A percentile compares a stretch with the other conserved stretches of the same genome.
phyloP scores from a whole-genome alignment of 2,329 filamentous ascomycete genomes.

The Botryotinia calthae region DNA sequence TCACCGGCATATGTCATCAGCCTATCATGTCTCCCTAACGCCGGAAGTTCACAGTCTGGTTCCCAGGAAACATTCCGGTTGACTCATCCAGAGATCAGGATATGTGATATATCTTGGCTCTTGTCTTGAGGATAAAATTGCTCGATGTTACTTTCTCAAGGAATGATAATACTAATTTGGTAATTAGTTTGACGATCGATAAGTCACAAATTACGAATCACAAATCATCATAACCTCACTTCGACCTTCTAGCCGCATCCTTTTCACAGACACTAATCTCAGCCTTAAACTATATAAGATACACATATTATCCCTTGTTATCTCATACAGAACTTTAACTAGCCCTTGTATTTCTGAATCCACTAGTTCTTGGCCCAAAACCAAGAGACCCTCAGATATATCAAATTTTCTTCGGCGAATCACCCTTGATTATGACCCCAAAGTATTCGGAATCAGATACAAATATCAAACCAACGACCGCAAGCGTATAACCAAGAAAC shows the following conservation, averaged over 20 bases:
- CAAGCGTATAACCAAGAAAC: background rate
- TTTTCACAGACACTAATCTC: background rate
- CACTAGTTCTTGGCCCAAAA: background rate
- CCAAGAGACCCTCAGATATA: background rate
- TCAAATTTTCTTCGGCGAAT: background rate
- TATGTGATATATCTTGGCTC: background rate
- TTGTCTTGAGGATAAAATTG: too few relatives aligned
- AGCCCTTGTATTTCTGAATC: background rate
- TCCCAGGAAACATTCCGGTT: too few relatives aligned
- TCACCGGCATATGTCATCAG: background rate
- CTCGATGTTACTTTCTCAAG: background rate
- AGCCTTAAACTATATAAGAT: background rate
- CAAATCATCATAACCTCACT: background rate
- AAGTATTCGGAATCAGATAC: background rate
- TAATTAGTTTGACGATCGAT: background rate
- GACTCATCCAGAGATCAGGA: background rate
- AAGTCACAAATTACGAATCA: background rate
- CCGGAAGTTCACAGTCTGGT: background rate
- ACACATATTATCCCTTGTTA: background rate
- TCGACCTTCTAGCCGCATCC: background rate
- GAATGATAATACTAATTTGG: background rate
- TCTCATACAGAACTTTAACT: background rate
- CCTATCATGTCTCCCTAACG: background rate
- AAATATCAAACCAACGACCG: background rate
- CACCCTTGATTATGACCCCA: background rate